phyloP scores from a whole-genome alignment of 805 yeast genomes.

The Brettanomyces bruxellensis region DNA sequence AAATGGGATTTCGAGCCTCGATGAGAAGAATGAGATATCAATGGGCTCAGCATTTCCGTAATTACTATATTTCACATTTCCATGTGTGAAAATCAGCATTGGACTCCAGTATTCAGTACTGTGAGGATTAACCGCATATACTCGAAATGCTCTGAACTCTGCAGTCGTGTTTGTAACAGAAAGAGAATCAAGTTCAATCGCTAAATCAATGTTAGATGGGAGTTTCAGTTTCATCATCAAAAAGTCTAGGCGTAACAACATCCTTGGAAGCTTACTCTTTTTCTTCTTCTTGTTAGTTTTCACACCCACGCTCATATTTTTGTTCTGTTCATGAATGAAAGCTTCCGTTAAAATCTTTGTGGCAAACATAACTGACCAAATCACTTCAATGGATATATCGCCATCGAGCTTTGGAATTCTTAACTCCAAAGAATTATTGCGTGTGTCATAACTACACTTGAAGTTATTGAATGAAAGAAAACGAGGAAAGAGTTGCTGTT shows the following conservation, averaged over 20 bases:
- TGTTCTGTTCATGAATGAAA: neutral
- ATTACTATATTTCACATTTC: constrained; percentile 7
- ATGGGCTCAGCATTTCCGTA: constrained; percentile 1
- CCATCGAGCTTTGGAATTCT: constrained; percentile 20
- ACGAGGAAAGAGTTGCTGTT: constrained; percentile 1
- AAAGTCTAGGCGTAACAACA: constrained; percentile 16
- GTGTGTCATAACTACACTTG: constrained; percentile 8
- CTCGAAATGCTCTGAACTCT: constrained; percentile 17
- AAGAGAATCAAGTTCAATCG: constrained; percentile 21
- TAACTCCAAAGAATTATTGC: constrained; percentile 10
- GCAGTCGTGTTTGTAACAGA: constrained; percentile 9
- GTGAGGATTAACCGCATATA: constrained; percentile 22
- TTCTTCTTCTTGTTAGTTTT: neutral
- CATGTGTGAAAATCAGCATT: constrained; percentile 13
- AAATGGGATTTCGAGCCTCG: constrained; percentile 49
- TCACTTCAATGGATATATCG: constrained; percentile 19
- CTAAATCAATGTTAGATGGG: constrained; percentile 21
- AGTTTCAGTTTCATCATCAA: constrained; percentile 16
- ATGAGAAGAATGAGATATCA: constrained; percentile 13
- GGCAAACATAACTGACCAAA: constrained; percentile 24
- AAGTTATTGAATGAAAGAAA: constrained; percentile 10
- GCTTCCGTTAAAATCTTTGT: constrained; percentile 1
- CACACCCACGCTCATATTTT: too few relatives aligned
- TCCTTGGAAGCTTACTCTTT: constrained; percentile 2
- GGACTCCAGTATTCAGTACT: constrained; percentile 19